A percentile compares a stretch with the other conserved stretches of the same genome.
These are phyloP conservation scores for Scedosporium minutisporum DNA, from an alignment of 2,329 filamentous ascomycete genomes.

Conservation along the genomic window DNA sequence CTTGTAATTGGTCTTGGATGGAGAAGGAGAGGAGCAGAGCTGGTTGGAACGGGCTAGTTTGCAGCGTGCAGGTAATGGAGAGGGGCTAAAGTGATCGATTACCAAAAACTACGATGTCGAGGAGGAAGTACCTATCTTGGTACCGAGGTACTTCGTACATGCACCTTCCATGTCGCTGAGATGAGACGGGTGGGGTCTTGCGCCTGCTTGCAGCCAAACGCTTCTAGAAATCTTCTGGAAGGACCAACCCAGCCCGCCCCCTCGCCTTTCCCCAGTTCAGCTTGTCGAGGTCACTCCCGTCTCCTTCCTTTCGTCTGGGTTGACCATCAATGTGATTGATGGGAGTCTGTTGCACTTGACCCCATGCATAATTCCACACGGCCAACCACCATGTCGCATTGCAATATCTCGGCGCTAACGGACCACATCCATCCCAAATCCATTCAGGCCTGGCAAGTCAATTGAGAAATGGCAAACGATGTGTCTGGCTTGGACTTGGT, in stretches of 20 bases:
- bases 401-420: neutral
- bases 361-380: neutral
- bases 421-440: neutral
- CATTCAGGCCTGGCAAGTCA: neutral
- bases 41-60: neutral
- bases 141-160: conserved; percentile 1
- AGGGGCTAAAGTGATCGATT: neutral
- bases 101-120: too few species aligned
- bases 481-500: too few species aligned
- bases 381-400: neutral
- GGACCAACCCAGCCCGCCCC: neutral
- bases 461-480: neutral
- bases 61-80: neutral
- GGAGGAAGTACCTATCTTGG: neutral
- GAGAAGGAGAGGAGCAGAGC: too few species aligned
- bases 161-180: neutral
- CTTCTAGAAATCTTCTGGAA: conserved; percentile 5
- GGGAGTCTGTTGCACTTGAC: too few species aligned
- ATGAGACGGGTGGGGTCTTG: neutral
- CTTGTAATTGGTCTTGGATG: too few species aligned
- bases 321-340: too few species aligned
- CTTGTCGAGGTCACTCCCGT: neutral
- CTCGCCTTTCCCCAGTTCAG: neutral
- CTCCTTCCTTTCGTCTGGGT: neutral
- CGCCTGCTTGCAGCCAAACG: neutral